Conservation (phyloP, 1,139 yeast genomes). For the Magnusiomyces fungicola region DNA sequence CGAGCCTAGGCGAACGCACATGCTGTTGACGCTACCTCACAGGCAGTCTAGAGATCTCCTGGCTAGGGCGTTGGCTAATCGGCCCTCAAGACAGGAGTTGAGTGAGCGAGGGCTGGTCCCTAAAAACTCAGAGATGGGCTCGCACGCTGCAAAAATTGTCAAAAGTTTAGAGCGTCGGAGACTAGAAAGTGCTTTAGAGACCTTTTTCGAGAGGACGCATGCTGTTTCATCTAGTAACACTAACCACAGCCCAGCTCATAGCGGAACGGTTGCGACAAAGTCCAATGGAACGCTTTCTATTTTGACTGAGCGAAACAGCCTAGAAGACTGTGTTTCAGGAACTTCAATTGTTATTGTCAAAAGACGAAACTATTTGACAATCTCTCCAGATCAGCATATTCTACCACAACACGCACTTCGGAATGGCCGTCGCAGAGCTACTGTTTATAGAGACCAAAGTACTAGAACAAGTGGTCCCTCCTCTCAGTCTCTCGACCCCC, state of each 20-base stretch:
- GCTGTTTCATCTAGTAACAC: too few relatives aligned
- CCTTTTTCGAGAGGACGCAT: neutral
- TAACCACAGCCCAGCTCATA: too few relatives aligned
- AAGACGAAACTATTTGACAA: neutral
- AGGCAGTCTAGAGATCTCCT: slow-evolving; percentile 24
- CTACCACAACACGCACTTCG: neutral
- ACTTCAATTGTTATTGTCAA: neutral
- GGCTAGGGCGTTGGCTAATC: slow-evolving; percentile 19
- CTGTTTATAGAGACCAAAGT: too few relatives aligned
- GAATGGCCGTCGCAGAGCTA: too few relatives aligned
- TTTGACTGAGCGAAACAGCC: too few relatives aligned
- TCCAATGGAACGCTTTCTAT: too few relatives aligned
- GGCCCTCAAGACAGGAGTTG: slow-evolving; percentile 24
- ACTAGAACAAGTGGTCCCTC: too few relatives aligned
- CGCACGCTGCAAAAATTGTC: neutral
- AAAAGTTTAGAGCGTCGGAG: slow-evolving; percentile 3
- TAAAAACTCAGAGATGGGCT: neutral
- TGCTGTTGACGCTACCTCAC: slow-evolving; percentile 22
- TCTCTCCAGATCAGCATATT: neutral
- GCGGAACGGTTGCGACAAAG: too few relatives aligned
- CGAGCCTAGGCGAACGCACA: slow-evolving; percentile 20
- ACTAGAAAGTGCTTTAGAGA: neutral
- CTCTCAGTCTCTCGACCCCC: too few relatives aligned
- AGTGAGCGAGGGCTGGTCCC: slow-evolving; percentile 21
- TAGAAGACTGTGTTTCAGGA: neutral